These are phyloP conservation scores for Catenaria anguillulae DNA, from an alignment of 371 early-diverging fungal species.

Conservation along the genomic window DNA sequence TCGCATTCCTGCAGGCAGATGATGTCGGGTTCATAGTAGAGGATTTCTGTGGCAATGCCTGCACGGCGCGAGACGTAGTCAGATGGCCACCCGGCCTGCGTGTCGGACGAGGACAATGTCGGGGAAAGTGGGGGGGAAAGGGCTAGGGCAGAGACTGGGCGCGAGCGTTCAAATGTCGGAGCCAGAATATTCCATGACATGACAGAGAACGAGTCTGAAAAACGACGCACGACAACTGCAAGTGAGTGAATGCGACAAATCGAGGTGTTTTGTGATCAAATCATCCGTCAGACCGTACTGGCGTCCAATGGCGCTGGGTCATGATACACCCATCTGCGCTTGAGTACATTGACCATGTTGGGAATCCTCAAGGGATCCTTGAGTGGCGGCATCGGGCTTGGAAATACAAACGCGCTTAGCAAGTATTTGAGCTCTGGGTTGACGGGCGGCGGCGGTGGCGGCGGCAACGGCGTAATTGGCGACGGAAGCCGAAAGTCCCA, in stretches of 20 bases:
- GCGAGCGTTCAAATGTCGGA: background rate
- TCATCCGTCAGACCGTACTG: no score
- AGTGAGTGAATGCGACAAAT: no score
- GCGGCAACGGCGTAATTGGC: no score
- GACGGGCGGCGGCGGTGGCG: no score
- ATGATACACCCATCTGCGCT: background rate
- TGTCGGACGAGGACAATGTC: background rate
- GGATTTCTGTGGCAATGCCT: background rate
- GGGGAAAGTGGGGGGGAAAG: background rate
- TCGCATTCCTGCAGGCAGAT: slow-evolving; percentile 6
- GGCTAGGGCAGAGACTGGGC: no score
- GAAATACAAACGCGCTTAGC: no score
- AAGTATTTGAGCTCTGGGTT: no score
- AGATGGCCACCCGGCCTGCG: background rate
- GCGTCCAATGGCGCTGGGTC: background rate
- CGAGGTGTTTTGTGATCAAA: no score
- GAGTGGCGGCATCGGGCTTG: no score
- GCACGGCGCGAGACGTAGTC: background rate
- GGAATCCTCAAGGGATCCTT: no score
- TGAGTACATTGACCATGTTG: background rate
- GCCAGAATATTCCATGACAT: slow-evolving; percentile 4
- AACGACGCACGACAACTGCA: no score
- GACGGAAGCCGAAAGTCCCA: no score
- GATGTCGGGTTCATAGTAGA: slow-evolving; percentile 1
- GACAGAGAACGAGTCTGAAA: background rate